Base-by-base conservation (phyloP, 129 eudicot species). In the Calendula officinalis region DNA sequence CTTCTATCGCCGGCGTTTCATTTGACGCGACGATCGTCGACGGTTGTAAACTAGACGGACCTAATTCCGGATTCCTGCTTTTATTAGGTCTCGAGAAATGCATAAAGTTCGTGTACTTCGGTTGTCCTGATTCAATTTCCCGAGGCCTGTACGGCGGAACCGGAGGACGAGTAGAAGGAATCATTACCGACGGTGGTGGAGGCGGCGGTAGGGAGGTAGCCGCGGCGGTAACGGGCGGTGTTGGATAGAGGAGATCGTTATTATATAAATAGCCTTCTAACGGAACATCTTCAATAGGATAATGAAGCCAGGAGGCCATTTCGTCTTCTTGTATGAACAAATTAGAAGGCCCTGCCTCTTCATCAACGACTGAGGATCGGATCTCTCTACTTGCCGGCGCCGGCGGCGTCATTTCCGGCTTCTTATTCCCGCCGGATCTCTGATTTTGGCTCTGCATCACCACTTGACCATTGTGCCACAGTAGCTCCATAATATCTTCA, bases 391-490 rank as follows among this genome's bases (percentile, higher is more conserved):
- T 15, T 9, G 66, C 77, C 51, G 59, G 9, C 50, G 16, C 9
- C 50, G 49, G 22, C 14, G 15, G n/a, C 49, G 62, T 48, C 30
- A 44, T 70, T 55, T 78, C 78, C 38, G 77, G 15, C 54, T 73
- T 70, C 40, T 56, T 60, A 55, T 16, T 66, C 48, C 56, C 74
- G 4, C 33, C 46, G 38, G 80, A 49, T 68, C 72, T 78, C 39
- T 75, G 82, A 5, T 50, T 81, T 64, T 81, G 97, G 62, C 72
- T 75, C 27, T 90, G 86, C 40, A 75, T 63, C 3, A 82, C 83
- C 4, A 90, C 80, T 44, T 83, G 83, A 0, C 91, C 95, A 74
- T 86, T 79, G 36, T 82, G 85, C 95, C 97, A 90, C 35, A 81
- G 58, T 12, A 84, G 76, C 82, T 86, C 92, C 80, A 79, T 78